A percentile compares a stretch with the other conserved stretches of the same genome.
Conservation (phyloP, 2,329 filamentous ascomycete species). For the Balansia obtecta region DNA sequence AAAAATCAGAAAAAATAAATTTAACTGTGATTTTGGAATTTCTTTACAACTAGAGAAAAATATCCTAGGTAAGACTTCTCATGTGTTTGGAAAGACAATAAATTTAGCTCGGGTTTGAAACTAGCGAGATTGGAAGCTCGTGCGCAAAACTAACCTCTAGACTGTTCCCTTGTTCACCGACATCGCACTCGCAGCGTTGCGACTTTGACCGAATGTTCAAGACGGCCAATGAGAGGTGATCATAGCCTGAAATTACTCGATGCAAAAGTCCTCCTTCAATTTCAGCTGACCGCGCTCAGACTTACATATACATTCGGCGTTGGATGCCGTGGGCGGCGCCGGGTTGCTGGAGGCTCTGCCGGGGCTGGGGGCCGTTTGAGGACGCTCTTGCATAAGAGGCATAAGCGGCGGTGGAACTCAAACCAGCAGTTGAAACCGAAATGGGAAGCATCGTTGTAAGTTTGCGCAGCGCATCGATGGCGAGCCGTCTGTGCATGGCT, state of each 20-base stretch:
- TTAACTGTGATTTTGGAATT: too few relatives aligned
- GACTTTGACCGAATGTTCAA: not conserved
- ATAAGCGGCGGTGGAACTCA: not conserved
- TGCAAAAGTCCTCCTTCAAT: too few relatives aligned
- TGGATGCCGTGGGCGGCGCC: not conserved
- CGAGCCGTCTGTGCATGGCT: not conserved
- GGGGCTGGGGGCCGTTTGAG: not conserved
- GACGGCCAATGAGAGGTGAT: not conserved
- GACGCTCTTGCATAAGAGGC: not conserved
- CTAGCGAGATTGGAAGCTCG: not conserved
- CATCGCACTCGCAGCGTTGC: not conserved
- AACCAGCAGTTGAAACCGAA: not conserved
- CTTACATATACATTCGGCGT: not conserved
- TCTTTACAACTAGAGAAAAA: too few relatives aligned
- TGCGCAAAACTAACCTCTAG: not conserved
- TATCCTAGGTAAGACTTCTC: not conserved
- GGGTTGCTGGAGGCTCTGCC: not conserved
- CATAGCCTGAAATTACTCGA: too few relatives aligned
- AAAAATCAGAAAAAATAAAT: too few relatives aligned
- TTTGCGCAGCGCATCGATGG: not conserved
- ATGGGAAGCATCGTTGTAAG: not conserved
- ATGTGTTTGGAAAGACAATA: not conserved
- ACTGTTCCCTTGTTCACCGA: not conserved
- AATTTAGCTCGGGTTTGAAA: not conserved
- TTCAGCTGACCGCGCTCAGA: not conserved